Evolutionary conservation across 345 rosid species (phyloP).

Genomic region (Arabidopsis thaliana): TAIR10.1 NC_003070.9:28479001-28479500

Average conservation of each 20-base stretch:
- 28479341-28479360: slow-evolving; percentile 52
- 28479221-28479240: background rate
- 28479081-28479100: slow-evolving; percentile 78
- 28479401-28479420: background rate
- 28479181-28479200: background rate
- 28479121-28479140: background rate
- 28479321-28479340: slow-evolving; percentile 66
- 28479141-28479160: slow-evolving; percentile 8
- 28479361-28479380: background rate
- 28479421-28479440: background rate
- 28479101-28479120: slow-evolving; percentile 64
- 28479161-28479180: slow-evolving; percentile 1
- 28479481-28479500: background rate
- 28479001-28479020: slow-evolving; percentile 24
- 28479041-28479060: slow-evolving; percentile 78
- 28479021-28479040: slow-evolving; percentile 93
- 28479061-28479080: slow-evolving; percentile 86
- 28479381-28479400: background rate
- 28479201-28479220: background rate
- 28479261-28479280: slow-evolving; percentile 76
- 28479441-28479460: background rate
- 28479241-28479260: background rate
- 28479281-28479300: slow-evolving; percentile 75
- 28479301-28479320: slow-evolving; percentile 87
- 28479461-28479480: slow-evolving; percentile 17